phyloP scores from a whole-genome alignment of 2,329 filamentous ascomycete genomes.

The Magnaporthales sp. region DNA sequence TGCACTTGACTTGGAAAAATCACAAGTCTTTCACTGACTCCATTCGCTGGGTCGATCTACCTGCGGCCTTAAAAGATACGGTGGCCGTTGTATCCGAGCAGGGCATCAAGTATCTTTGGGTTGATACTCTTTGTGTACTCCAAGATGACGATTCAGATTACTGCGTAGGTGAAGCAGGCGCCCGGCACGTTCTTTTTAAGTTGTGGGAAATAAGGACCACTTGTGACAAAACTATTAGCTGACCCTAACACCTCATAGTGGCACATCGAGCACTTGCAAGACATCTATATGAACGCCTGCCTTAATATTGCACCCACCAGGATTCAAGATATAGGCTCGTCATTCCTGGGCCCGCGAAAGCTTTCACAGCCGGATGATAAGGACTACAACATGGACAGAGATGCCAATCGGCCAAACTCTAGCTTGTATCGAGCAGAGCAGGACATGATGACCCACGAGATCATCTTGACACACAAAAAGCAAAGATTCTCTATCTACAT shows the following conservation, averaged over 20 bases:
- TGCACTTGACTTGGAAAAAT: conserved; percentile 1
- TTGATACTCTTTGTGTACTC: conserved; percentile 7
- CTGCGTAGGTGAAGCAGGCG: background rate
- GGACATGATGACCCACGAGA: conserved; percentile 1
- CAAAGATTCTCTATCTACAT: conserved; percentile 3
- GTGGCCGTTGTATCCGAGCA: conserved; percentile 4
- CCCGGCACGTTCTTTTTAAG: background rate
- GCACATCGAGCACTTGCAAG: background rate
- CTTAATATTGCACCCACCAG: conserved; percentile 1
- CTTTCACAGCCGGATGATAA: background rate
- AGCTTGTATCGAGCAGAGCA: background rate
- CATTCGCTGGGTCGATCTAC: conserved; percentile 6
- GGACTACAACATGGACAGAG: background rate
- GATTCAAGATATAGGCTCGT: background rate
- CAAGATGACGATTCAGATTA: conserved; percentile 13
- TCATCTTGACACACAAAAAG: background rate
- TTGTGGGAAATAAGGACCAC: background rate
- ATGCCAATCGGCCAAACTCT: background rate
- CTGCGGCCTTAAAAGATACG: conserved; percentile 4
- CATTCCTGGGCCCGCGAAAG: conserved; percentile 1
- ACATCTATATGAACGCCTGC: background rate
- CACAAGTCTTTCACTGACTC: background rate
- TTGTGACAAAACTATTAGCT: too few species aligned
- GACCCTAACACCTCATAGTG: background rate
- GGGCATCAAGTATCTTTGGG: conserved; percentile 6